Evolutionary conservation across 345 rosid species (phyloP).

Genomic region (Zanthoxylum bungeanum): DNA sequence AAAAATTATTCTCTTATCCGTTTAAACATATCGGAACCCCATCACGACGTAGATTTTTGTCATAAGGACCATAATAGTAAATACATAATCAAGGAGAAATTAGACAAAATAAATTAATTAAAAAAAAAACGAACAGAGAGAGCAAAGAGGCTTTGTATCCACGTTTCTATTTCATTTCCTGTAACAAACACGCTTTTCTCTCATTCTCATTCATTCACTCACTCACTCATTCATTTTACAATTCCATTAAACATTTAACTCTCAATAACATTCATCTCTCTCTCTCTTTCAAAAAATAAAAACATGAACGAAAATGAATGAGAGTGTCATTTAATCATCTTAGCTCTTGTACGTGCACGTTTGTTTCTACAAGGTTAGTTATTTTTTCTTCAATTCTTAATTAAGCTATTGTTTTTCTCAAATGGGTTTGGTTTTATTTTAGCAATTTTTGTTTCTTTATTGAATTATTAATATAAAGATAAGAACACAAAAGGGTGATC

Average conservation of each 20-base stretch:
- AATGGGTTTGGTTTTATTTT: neutral
- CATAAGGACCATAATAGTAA: too few species aligned
- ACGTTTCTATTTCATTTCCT: too few species aligned
- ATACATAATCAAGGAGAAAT: too few species aligned
- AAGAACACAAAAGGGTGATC: neutral
- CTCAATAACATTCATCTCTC: neutral
- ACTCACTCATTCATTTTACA: conserved; percentile 1
- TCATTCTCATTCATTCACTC: conserved; percentile 27
- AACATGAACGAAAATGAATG: neutral
- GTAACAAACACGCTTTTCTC: conserved; percentile 45
- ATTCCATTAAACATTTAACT: conserved; percentile 7
- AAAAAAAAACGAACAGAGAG: too few species aligned
- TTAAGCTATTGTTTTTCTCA: neutral
- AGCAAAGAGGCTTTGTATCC: too few species aligned
- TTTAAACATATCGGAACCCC: too few species aligned
- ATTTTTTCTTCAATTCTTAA: neutral
- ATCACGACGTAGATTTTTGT: too few species aligned
- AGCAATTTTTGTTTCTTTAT: neutral
- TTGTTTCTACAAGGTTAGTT: neutral
- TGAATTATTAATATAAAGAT: too few species aligned
- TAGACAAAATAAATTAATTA: too few species aligned
- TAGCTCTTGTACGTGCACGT: neutral
- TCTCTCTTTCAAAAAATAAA: neutral
- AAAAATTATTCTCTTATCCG: too few species aligned
- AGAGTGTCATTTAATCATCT: neutral